These are phyloP conservation scores for Lecanicillium sp. DNA, from an alignment of 2,329 filamentous ascomycete species.

Conservation along the genomic window DNA sequence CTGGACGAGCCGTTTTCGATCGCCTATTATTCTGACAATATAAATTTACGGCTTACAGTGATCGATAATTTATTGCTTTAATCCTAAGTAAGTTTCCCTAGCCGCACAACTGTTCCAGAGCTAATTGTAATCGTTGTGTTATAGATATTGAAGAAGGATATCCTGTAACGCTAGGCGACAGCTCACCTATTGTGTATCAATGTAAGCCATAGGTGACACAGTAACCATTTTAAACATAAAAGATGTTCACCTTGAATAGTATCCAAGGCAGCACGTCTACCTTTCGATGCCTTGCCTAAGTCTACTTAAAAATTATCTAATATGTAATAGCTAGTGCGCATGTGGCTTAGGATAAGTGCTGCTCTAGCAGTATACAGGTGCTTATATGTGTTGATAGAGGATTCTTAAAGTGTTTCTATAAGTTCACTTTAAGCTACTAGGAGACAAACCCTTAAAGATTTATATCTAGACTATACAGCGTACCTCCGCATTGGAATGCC, in stretches of 20 bases:
- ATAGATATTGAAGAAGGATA: conserved; percentile 26
- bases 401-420: conserved; percentile 48
- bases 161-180: conserved; percentile 39
- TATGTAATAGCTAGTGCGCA: conserved; percentile 55
- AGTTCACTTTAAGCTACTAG: conserved; percentile 31
- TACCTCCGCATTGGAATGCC: conserved; percentile 46
- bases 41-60: no score
- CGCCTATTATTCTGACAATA: no score
- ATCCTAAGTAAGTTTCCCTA: no score
- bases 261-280: conserved; percentile 53
- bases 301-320: conserved; percentile 47
- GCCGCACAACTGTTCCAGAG: no score
- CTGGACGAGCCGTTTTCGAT: no score
- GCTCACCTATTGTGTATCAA: conserved; percentile 44
- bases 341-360: conserved; percentile 40
- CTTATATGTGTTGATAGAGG: conserved; percentile 48
- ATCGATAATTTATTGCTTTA: no score
- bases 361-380: conserved; percentile 53
- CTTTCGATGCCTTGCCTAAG: conserved; percentile 51
- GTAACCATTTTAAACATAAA: conserved; percentile 53
- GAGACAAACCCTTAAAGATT: conserved; percentile 29
- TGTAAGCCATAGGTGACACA: conserved; percentile 39
- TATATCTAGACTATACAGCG: conserved; percentile 49
- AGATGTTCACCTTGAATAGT: conserved; percentile 51
- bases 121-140: no score